Conservation (phyloP, 2,329 filamentous ascomycete genomes). For the Emergomyces africanus region DNA sequence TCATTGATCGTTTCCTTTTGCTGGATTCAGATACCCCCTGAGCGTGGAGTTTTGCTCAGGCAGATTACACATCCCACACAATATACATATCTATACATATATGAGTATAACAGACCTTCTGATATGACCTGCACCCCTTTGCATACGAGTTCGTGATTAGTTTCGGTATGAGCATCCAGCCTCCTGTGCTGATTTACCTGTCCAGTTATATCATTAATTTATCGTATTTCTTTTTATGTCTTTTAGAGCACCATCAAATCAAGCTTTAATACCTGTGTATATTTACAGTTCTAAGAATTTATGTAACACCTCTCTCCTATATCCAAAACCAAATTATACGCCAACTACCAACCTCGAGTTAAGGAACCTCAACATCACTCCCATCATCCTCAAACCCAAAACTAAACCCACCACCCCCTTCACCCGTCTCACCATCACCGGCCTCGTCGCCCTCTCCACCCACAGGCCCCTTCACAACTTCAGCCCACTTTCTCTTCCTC, state of each 20-base stretch:
- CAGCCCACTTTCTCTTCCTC: slow-evolving; percentile 79
- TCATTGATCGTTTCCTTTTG: slow-evolving; percentile 45
- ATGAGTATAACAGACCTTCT: no score
- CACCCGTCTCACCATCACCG: slow-evolving; percentile 12
- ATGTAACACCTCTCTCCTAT: not conserved
- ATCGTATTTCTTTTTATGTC: not conserved
- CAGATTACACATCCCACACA: not conserved
- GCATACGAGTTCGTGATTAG: not conserved
- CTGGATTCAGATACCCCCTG: not conserved
- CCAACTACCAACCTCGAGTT: slow-evolving; percentile 4
- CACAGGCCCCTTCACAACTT: slow-evolving; percentile 49
- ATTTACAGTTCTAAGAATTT: not conserved
- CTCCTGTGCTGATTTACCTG: not conserved
- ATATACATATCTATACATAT: not conserved
- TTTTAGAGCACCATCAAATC: not conserved
- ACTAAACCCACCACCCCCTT: slow-evolving; percentile 41
- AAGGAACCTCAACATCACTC: slow-evolving; percentile 40
- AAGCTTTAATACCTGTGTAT: not conserved
- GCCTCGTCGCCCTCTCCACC: slow-evolving; percentile 28
- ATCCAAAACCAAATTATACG: not conserved
- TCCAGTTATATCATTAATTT: not conserved
- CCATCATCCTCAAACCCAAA: slow-evolving; percentile 52
- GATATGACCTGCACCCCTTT: no score
- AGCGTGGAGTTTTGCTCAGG: not conserved
- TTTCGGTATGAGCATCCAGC: not conserved